Evolutionary conservation across 2,329 filamentous ascomycete species (phyloP).

Genomic region (Cercospora sp.): DNA sequence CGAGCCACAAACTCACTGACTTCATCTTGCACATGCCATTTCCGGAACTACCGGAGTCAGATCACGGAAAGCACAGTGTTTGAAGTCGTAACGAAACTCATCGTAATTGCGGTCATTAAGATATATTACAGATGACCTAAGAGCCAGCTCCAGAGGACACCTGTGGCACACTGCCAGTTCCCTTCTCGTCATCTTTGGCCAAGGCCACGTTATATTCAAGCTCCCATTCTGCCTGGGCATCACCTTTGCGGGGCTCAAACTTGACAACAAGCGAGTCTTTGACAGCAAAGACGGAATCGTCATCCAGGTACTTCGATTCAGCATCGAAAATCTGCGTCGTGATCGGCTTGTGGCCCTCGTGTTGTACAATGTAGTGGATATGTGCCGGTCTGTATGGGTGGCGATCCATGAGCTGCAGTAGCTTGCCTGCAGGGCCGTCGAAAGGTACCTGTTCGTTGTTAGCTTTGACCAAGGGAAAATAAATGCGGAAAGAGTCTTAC

Average conservation of each 20-base stretch:
- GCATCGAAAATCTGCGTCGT: constrained; percentile 76
- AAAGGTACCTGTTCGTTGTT: constrained; percentile 32
- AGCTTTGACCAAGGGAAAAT: not conserved
- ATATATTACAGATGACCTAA: not conserved
- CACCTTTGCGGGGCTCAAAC: constrained; percentile 55
- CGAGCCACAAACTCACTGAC: not conserved
- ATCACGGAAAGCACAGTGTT: not conserved
- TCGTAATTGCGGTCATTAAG: not conserved
- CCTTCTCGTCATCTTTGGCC: constrained; percentile 31
- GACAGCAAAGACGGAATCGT: constrained; percentile 21
- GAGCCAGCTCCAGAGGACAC: constrained; percentile 7
- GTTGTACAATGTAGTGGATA: constrained; percentile 50
- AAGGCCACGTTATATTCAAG: constrained; percentile 25
- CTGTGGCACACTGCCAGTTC: constrained; percentile 5
- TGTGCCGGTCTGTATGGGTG: constrained; percentile 64
- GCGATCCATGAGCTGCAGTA: constrained; percentile 60
- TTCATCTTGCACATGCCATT: not conserved
- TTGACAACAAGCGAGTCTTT: constrained; percentile 58
- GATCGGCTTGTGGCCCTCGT: constrained; percentile 65
- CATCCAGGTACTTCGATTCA: constrained; percentile 22
- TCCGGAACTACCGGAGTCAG: not conserved
- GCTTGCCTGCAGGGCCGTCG: constrained; percentile 46
- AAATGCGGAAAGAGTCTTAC: not conserved
- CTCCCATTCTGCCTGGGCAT: constrained; percentile 39
- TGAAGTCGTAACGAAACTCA: not conserved